Base-by-base conservation (phyloP, 2,329 filamentous ascomycete genomes). In the Nemania sp. region DNA sequence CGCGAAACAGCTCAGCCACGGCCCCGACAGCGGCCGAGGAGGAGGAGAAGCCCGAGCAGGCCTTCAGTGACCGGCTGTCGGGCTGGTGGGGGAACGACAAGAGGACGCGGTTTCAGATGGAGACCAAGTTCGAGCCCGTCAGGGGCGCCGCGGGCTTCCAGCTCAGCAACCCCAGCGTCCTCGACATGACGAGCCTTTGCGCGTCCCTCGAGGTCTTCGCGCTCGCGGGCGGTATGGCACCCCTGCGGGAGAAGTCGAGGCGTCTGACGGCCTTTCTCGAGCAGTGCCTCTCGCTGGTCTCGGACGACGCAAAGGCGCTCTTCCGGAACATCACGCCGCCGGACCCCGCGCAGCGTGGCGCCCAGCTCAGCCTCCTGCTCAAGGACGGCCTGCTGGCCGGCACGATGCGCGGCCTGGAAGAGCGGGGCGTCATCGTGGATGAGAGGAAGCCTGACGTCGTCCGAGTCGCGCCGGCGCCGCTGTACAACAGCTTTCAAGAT, bases 1-100 rank as follows among this genome's bases (percentile, higher is more conserved):
- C 89, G 62, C 80, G 78, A 34, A 87, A 91, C 70, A 83, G 84
- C 45, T 69, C 72, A n/a, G 73, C 76, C 46, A 68, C 73, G 21
- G 72, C 70, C 5, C 57, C 63, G 12, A 68, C 71, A 51, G 68
- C 69, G 5, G 75, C 74, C 54, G 68, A 72, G n/a, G 66, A 68
- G 42, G 70, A n/a, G n/a, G 25, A 29, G 25, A 7, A 3, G 25
- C 25, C 74, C 40, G 72, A 75, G 65, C 72, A 71, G 32, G 74
- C 72, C 6, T 80, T 79, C 65, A 65, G 67, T 5, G 85, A 85
- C 47, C 81, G 90, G 12, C 75, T 93, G 10, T 83, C 86, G n/a
- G 90, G 90, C 11, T 94, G 90, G 90, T 94, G 90, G 90, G 90
- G 90, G 29, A 88, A 86, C 59, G 85, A 89, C 73, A 91, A 90